These are phyloP conservation scores for Erodium texanum DNA, from an alignment of 441 rosid species.

Conservation along the genomic window DNA sequence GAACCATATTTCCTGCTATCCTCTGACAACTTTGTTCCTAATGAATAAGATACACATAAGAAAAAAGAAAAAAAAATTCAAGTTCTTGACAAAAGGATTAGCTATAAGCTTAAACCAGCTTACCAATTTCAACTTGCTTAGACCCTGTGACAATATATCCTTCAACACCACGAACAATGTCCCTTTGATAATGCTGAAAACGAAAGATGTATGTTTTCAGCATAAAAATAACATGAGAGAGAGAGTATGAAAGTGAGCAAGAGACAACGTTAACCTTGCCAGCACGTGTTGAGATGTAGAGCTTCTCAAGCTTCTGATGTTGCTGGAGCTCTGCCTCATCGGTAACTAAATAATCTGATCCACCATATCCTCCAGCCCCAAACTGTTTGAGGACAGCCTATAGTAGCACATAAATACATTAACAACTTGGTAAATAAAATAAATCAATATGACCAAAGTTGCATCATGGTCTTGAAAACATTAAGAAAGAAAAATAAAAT, in stretches of 20 bases:
- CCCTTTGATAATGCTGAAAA: slow-evolving; percentile 81
- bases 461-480: neutral
- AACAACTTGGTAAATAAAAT: neutral
- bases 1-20: slow-evolving; percentile 84
- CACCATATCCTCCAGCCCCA: slow-evolving; percentile 82
- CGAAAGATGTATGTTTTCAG: no score
- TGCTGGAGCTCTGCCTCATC: slow-evolving; percentile 69
- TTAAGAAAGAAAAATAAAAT: neutral
- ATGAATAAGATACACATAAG: slow-evolving; percentile 13
- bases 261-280: slow-evolving; percentile 51
- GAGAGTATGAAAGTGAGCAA: neutral
- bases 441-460: neutral
- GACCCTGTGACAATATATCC: slow-evolving; percentile 76
- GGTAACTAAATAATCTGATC: slow-evolving; percentile 49
- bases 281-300: slow-evolving; percentile 78
- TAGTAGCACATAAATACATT: slow-evolving; percentile 9
- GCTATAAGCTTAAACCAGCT: slow-evolving; percentile 9
- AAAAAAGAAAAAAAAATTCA: neutral
- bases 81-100: slow-evolving; percentile 4
- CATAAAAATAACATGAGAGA: slow-evolving; percentile 2
- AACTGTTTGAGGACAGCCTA: slow-evolving; percentile 91
- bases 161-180: slow-evolving; percentile 83
- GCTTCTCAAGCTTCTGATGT: slow-evolving; percentile 89
- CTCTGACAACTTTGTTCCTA: slow-evolving; percentile 79
- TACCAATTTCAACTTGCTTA: slow-evolving; percentile 89